Evolutionary conservation across 371 early-diverging fungal genomes (phyloP).

Genomic region (Apophysomyces ossiformis): DNA sequence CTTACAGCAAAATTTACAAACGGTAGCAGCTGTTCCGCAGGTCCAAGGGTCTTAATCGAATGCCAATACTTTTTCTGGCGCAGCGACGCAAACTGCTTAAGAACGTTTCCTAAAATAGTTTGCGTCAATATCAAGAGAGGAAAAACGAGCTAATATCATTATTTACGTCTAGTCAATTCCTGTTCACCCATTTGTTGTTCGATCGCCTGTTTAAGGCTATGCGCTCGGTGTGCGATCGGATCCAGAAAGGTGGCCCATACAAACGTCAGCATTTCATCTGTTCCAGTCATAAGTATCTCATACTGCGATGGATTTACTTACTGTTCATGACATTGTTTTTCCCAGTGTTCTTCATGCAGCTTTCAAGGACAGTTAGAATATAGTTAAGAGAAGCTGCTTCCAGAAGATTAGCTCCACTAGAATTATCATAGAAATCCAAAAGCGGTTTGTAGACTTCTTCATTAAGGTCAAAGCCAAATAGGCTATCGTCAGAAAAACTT

Average conservation of each 20-base stretch:
- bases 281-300: neutral
- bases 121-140: no score
- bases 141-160: no score
- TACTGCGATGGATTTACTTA: slow-evolving; percentile 10
- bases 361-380: slow-evolving; percentile 39
- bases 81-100: slow-evolving; percentile 43
- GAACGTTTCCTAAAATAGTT: slow-evolving; percentile 28
- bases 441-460: slow-evolving; percentile 48
- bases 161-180: slow-evolving; percentile 36
- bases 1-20: slow-evolving; percentile 45
- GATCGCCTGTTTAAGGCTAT: slow-evolving; percentile 28
- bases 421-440: slow-evolving; percentile 32
- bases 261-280: slow-evolving; percentile 42
- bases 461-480: slow-evolving; percentile 52
- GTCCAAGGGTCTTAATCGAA: slow-evolving; percentile 51
- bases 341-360: slow-evolving; percentile 39
- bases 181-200: slow-evolving; percentile 23
- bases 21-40: slow-evolving; percentile 54
- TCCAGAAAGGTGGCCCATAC: slow-evolving; percentile 51
- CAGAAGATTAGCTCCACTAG: slow-evolving; percentile 40
- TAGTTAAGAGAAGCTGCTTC: slow-evolving; percentile 48
- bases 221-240: slow-evolving; percentile 43
- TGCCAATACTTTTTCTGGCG: slow-evolving; percentile 64
- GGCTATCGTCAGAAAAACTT: slow-evolving; percentile 49
- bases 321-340: slow-evolving; percentile 28